Evolutionary conservation across 2,329 filamentous ascomycete species (phyloP).

Genomic region (Spiromastix sp.): DNA sequence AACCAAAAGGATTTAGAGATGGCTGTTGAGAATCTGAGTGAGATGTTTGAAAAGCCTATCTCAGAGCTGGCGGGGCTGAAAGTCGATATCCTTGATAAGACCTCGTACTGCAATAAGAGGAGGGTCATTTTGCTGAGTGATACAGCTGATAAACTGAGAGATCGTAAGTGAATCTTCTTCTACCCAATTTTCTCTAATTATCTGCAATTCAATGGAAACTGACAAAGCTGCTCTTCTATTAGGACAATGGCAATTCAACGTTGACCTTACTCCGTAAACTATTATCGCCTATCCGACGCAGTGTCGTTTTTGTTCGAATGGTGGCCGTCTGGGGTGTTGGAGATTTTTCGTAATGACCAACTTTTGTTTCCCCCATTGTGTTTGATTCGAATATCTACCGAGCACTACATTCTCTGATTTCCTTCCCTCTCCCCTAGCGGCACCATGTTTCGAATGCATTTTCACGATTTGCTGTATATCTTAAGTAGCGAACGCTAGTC

Average conservation of each 20-base stretch:
- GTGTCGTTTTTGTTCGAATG: no score
- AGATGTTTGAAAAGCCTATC: slow-evolving; percentile 99
- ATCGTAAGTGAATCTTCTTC: slow-evolving; percentile 49
- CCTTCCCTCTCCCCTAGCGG: no score
- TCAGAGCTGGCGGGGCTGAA: slow-evolving; percentile 75
- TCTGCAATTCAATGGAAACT: not conserved
- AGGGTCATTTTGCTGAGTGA: slow-evolving; percentile 82
- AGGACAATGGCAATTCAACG: slow-evolving; percentile 39
- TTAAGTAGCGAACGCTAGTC: no score
- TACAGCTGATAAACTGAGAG: slow-evolving; percentile 83
- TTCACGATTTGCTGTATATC: no score
- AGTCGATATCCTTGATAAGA: slow-evolving; percentile 98
- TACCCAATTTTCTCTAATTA: not conserved
- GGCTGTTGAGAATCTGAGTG: slow-evolving; percentile 91
- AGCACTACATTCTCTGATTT: no score
- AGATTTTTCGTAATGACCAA: no score
- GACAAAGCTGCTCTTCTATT: slow-evolving; percentile 6
- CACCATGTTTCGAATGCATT: no score
- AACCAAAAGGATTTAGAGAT: slow-evolving; percentile 98
- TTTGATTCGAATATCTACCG: no score
- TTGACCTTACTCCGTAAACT: slow-evolving; percentile 22
- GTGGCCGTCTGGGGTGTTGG: no score
- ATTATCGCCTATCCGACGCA: no score
- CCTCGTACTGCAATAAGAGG: slow-evolving; percentile 88
- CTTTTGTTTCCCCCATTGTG: no score